Conservation (phyloP, 2,329 filamentous ascomycete genomes). For the Remersonia thermophila region DNA sequence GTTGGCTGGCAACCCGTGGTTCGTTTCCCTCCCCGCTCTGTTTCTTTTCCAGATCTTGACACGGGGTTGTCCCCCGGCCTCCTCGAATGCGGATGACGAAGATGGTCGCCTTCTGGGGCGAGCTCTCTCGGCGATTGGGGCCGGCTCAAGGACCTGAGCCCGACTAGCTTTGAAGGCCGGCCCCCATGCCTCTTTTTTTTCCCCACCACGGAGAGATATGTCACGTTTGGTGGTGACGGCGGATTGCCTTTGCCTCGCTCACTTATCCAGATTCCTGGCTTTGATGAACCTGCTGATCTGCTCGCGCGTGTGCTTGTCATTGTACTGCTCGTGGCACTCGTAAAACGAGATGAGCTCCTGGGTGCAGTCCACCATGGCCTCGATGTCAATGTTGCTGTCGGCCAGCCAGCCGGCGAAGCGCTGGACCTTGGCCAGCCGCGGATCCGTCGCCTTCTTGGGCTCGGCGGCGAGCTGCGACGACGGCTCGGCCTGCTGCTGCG, state of each 20-base stretch:
- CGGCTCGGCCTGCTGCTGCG: constrained; percentile 10
- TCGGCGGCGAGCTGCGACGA: constrained; percentile 2
- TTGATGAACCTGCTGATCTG: constrained; percentile 49
- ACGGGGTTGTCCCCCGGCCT: too few relatives aligned
- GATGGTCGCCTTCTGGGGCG: too few relatives aligned
- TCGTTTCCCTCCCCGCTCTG: too few relatives aligned
- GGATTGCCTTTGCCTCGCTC: constrained; percentile 4
- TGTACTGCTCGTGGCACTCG: constrained; percentile 52
- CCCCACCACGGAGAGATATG: too few relatives aligned
- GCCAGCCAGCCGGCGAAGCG: constrained; percentile 65
- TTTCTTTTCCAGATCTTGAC: too few relatives aligned
- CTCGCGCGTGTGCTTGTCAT: constrained; percentile 46
- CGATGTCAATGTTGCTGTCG: constrained; percentile 74
- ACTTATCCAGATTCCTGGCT: constrained; percentile 43
- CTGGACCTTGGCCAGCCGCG: constrained; percentile 52
- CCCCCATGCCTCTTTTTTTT: too few relatives aligned
- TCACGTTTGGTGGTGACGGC: too few relatives aligned
- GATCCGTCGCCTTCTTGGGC: constrained; percentile 37
- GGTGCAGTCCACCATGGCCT: constrained; percentile 74
- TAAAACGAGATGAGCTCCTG: constrained; percentile 89
- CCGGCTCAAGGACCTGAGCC: too few relatives aligned
- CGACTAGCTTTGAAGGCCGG: too few relatives aligned
- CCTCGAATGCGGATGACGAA: too few relatives aligned
- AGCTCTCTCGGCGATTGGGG: too few relatives aligned
- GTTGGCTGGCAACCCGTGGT: too few relatives aligned